These are phyloP conservation scores for Aspergillus sp. DNA, from an alignment of 2,329 filamentous ascomycete genomes.

Conservation along the genomic window DNA sequence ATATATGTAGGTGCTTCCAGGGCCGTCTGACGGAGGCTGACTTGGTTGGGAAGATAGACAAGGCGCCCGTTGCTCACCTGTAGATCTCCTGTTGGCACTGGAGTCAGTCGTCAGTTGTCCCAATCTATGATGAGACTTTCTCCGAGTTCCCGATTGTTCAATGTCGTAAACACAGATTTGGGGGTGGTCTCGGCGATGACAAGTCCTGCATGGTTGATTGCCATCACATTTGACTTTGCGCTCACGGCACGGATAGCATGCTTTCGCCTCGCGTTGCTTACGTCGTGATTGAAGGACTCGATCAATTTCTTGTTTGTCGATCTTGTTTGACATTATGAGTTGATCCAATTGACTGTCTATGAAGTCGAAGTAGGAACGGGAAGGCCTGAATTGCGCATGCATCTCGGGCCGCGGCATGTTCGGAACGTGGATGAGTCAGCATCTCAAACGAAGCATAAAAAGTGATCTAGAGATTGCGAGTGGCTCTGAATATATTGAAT, in stretches of 20 bases:
- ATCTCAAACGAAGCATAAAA: too few relatives aligned
- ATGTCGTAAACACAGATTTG: slow-evolving; percentile 26
- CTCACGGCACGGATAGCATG: slow-evolving; percentile 34
- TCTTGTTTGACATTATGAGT: not conserved
- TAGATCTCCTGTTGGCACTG: not conserved
- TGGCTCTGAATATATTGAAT: too few relatives aligned
- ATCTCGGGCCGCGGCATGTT: too few relatives aligned
- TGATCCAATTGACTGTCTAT: not conserved
- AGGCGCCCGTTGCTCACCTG: not conserved
- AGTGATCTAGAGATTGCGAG: too few relatives aligned
- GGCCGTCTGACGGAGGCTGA: slow-evolving; percentile 1
- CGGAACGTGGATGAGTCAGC: not conserved
- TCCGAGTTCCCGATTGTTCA: not conserved
- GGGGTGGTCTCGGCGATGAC: slow-evolving; percentile 25
- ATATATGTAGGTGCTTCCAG: slow-evolving; percentile 21
- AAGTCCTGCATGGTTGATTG: slow-evolving; percentile 26
- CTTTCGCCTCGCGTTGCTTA: slow-evolving; percentile 27
- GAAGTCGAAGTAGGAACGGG: too few relatives aligned
- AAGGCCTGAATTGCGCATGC: too few relatives aligned
- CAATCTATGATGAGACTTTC: not conserved
- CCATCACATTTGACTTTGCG: slow-evolving; percentile 38
- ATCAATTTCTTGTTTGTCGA: slow-evolving; percentile 22
- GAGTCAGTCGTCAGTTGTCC: not conserved
- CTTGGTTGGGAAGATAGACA: not conserved
- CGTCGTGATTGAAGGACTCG: slow-evolving; percentile 26